Evolutionary conservation across 371 early-diverging fungal species (phyloP), one percentile per base, ranked within the genome.

Genomic region (Lichtheimia ramosa): DNA sequence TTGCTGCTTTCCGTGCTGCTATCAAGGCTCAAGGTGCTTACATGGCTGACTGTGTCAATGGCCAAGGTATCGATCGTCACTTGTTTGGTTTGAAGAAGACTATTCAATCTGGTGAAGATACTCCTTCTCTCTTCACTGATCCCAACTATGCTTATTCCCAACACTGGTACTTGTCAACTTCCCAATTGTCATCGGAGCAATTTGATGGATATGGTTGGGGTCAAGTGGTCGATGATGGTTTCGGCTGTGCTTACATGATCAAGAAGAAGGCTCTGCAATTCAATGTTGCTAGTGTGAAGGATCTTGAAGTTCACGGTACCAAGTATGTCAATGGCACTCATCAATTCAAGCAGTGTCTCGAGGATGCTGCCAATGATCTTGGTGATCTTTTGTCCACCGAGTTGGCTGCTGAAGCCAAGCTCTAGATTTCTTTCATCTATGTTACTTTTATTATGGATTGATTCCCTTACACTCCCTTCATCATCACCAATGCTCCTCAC

Each of bases 121-220:
- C 82, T 75, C 97, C 98, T 5, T 79, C 67, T 7, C 73, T 98
- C 27, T 97, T 96, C 70, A 73, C 75, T 2, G 96, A 98, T 67
- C 91, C 92, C 14, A 84, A 90, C 23, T 96, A 85, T 70, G 68
- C 83, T 25, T 79, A 84, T 61, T 90, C 95, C n/a, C 82, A 81
- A 55, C 94, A 93, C 75, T 98, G 98, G 98, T 88, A 83, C 71
- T 69, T 98, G 39, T 94, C 95, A 18, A 96, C 97, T 0, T 95
- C 95, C 25, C 96, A 97, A 75, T 81, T 98, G 56, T 81, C 92
- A 4, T 88, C 91, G 59, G 96, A 96, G 68, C 76, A 92, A 76
- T 96, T 93, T 80, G 86, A 89, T 57, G 87, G 88, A 46, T 98
- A 95, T 67, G 98, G 98, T 12, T 98, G 96, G 95, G 96, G 96